Base-by-base conservation (phyloP, 441 rosid species). In the Eugenia klotzschiana region DNA sequence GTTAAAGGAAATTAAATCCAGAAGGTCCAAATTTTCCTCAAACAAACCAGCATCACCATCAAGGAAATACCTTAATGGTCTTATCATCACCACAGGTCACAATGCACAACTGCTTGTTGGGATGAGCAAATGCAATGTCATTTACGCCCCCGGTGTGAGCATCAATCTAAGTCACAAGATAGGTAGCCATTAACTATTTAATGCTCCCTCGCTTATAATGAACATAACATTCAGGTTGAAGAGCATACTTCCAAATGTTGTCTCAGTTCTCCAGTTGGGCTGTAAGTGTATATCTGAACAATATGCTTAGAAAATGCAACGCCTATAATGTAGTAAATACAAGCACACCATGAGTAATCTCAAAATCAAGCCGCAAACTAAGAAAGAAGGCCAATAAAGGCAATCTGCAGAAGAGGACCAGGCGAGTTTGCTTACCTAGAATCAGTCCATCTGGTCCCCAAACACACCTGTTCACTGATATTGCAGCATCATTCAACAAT, bases 41-140 rank as follows among this genome's bases (percentile, higher is more conserved):
- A 73, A 55, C 64, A 84, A 50, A 41, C 77, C 79, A 26, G 33
- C 20, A 6, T 80, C 25, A 41, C 40, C 53, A 50, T 26, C 53
- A 74, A n/a, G 26, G 18, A 64, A 23, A 84, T 88, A 94, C 98
- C 96, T 94, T 93, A 79, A 92, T 92, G 87, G 84, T 87, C 90
- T 92, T 94, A 91, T 96, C 99, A 87, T 94, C 96, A 9, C 98
- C 98, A 80, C 98, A 92, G 58, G 95, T 93, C 81, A 92, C 90
- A 51, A 91, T 83, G 85, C 90, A 89, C 69, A 90, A 84, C 86
- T 89, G 95, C 86, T 93, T 91, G 87, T 90, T 89, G 57, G 93
- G 95, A 83, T 88, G 84, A 64, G 93, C 91, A 57, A 93, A 93
- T 16, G 95, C 95, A 83, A 93, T 85, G 87, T 93, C 94, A 84